Evolutionary conservation across 805 yeast species (phyloP).

Genomic region (Suhomyces vadensis): DNA sequence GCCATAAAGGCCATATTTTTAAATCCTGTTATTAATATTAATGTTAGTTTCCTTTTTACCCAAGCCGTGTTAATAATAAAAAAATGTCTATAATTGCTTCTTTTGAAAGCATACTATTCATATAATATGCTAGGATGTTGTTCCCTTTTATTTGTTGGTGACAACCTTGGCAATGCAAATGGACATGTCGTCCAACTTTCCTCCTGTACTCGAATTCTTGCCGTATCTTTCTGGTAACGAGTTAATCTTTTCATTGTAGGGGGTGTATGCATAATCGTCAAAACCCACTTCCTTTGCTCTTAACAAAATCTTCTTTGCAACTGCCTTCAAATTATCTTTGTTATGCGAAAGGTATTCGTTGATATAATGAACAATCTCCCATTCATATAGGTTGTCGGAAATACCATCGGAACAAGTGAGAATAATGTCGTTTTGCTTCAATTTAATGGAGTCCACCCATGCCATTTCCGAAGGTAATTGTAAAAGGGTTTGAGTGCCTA

Average conservation of each 20-base stretch:
- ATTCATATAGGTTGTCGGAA: conserved; percentile 51
- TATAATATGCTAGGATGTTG: too few relatives aligned
- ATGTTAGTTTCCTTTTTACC: background rate
- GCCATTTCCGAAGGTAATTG: conserved; percentile 50
- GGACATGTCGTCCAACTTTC: conserved; percentile 57
- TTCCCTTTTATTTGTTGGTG: conserved; percentile 6
- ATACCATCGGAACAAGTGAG: conserved; percentile 55
- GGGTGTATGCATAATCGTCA: conserved; percentile 54
- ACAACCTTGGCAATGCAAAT: conserved; percentile 49
- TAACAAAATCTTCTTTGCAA: conserved; percentile 41
- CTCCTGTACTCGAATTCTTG: conserved; percentile 44
- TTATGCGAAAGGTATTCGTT: conserved; percentile 30
- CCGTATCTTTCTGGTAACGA: conserved; percentile 38
- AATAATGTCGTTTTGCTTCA: conserved; percentile 44
- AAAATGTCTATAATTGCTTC: background rate
- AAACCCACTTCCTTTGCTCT: conserved; percentile 51
- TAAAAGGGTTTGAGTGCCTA: conserved; percentile 50
- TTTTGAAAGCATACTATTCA: too few relatives aligned
- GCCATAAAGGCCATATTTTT: too few relatives aligned
- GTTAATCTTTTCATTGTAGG: conserved; percentile 53
- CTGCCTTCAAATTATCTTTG: conserved; percentile 36
- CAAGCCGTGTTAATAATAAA: background rate
- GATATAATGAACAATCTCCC: conserved; percentile 44
- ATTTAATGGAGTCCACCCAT: conserved; percentile 42
- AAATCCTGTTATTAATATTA: too few relatives aligned